These are phyloP conservation scores for Trichosporon sp. DNA, from an alignment of 1,284 basidiomycete genomes.

Conservation along the genomic window DNA sequence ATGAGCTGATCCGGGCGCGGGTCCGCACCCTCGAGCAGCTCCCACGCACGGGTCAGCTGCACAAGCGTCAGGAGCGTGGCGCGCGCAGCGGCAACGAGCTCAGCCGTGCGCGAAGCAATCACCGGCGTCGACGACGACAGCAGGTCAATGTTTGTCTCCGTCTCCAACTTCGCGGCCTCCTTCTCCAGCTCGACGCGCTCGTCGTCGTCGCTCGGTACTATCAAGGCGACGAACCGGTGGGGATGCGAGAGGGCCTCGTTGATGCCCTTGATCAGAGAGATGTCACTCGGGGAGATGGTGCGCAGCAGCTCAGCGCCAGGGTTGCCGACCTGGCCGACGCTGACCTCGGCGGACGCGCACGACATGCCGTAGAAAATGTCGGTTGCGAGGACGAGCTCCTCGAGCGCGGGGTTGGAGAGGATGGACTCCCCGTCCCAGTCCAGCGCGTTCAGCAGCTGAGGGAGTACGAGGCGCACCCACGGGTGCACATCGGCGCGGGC, in stretches of 20 bases:
- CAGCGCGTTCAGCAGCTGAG: slow-evolving; percentile 70
- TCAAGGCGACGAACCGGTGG: slow-evolving; percentile 70
- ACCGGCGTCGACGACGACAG: slow-evolving; percentile 63
- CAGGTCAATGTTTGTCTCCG: slow-evolving; percentile 54
- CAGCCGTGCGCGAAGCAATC: slow-evolving; percentile 63
- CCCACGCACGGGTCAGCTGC: slow-evolving; percentile 64
- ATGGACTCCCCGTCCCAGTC: slow-evolving; percentile 73
- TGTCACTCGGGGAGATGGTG: slow-evolving; percentile 62
- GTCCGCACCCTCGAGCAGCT: slow-evolving; percentile 68
- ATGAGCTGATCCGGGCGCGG: slow-evolving; percentile 15
- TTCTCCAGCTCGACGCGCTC: slow-evolving; percentile 54
- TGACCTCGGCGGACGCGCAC: slow-evolving; percentile 52
- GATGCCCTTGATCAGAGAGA: slow-evolving; percentile 75
- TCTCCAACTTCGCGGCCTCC: slow-evolving; percentile 57
- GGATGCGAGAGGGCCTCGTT: slow-evolving; percentile 89
- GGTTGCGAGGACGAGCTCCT: slow-evolving; percentile 73
- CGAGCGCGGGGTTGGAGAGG: slow-evolving; percentile 65
- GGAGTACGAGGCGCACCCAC: slow-evolving; percentile 75
- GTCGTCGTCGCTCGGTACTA: slow-evolving; percentile 74
- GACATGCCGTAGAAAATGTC: slow-evolving; percentile 67
- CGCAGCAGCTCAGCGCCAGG: slow-evolving; percentile 52
- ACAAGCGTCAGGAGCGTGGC: slow-evolving; percentile 67
- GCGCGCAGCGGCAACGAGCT: slow-evolving; percentile 64
- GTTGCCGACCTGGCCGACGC: slow-evolving; percentile 50
- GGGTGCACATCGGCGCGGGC: slow-evolving; percentile 80